Evolutionary conservation across 192 early-diverging fungal species (phyloP).

Genomic region (Geranomyces michiganensis): DNA sequence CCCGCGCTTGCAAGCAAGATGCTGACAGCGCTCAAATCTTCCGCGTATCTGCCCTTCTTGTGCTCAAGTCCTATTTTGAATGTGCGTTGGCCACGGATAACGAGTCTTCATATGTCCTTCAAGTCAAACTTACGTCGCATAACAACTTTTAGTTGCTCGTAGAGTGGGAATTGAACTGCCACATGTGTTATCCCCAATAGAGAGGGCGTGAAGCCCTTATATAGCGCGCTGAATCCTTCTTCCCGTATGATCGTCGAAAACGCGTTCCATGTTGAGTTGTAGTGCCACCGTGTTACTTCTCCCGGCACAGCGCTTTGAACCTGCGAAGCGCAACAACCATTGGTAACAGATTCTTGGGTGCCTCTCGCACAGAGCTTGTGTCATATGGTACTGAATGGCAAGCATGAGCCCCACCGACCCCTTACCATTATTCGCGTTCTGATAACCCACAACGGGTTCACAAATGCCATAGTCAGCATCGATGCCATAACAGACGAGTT

Average conservation of each 20-base stretch:
- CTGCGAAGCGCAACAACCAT: neutral
- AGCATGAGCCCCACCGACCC: too few relatives aligned
- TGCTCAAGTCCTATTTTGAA: conserved; percentile 22
- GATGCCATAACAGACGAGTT: conserved; percentile 85
- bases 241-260: conserved; percentile 71
- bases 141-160: conserved; percentile 80
- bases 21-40: conserved; percentile 42
- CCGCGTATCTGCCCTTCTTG: neutral
- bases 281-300: conserved; percentile 45
- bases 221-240: conserved; percentile 84
- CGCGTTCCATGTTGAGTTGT: conserved; percentile 81
- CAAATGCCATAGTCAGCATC: conserved; percentile 71
- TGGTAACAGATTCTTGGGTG: neutral
- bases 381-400: too few relatives aligned
- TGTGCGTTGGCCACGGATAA: neutral
- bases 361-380: neutral
- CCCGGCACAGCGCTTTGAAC: neutral
- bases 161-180: conserved; percentile 93
- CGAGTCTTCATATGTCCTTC: neutral
- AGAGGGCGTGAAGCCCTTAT: conserved; percentile 90
- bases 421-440: conserved; percentile 85
- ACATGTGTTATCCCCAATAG: conserved; percentile 92
- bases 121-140: conserved; percentile 27
- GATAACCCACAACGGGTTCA: conserved; percentile 92
- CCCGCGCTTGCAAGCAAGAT: conserved; percentile 81